phyloP scores from a whole-genome alignment of 805 yeast genomes.

The Saccharomycopsis sp. region DNA sequence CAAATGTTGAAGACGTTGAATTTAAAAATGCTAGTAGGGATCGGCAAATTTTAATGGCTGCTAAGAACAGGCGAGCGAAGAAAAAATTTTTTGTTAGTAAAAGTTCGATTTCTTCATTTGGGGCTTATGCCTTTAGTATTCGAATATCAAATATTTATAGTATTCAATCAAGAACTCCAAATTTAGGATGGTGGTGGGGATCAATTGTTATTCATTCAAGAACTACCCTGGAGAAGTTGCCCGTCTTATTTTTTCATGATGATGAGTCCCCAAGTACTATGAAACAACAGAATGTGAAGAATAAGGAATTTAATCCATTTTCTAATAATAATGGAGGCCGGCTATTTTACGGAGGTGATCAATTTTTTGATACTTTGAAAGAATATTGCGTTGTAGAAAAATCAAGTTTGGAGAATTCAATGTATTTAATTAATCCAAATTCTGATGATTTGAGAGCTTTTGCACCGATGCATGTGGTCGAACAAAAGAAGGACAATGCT shows the following conservation, averaged over 20 bases:
- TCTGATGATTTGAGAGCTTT: conserved; percentile 57
- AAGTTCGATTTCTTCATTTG: conserved; percentile 17
- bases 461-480: conserved; percentile 34
- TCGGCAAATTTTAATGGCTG: not conserved
- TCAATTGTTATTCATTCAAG: conserved; percentile 69
- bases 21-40: not conserved
- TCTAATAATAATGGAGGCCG: conserved; percentile 36
- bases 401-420: conserved; percentile 64
- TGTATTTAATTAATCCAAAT: conserved; percentile 74
- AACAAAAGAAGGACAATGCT: conserved; percentile 24
- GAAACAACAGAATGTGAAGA: conserved; percentile 50
- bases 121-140: conserved; percentile 63
- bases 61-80: not conserved
- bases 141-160: conserved; percentile 60
- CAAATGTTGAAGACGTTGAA: conserved; percentile 13
- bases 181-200: conserved; percentile 89
- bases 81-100: conserved; percentile 12
- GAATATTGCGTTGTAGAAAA: conserved; percentile 54
- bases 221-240: conserved; percentile 42
- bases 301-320: conserved; percentile 70
- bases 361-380: conserved; percentile 53
- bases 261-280: conserved; percentile 73
- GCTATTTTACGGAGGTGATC: conserved; percentile 89
- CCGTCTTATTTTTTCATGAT: conserved; percentile 89
- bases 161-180: conserved; percentile 76